A percentile compares a stretch with the other conserved stretches of the same genome.
These are phyloP conservation scores for Alternaria gansuensis DNA, from an alignment of 2,329 filamentous ascomycete species.

Conservation along the genomic window DNA sequence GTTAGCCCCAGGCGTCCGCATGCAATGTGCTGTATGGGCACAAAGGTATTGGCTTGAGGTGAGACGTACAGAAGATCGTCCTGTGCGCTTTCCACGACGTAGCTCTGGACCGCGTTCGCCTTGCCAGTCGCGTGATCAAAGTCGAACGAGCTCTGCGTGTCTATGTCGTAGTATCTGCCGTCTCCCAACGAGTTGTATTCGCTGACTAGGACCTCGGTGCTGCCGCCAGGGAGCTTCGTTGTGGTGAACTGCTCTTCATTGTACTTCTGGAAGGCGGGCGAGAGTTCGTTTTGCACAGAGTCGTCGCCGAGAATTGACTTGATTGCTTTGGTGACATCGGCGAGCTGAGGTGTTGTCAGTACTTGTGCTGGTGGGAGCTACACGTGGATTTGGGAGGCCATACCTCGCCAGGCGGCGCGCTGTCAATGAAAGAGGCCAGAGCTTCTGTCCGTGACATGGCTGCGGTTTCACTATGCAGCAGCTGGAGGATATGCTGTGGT, in stretches of 20 bases:
- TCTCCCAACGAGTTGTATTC: conserved; percentile 82
- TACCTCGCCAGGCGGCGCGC: conserved; percentile 96
- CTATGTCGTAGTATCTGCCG: conserved; percentile 88
- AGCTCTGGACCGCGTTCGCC: conserved; percentile 81
- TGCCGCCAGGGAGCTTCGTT: conserved; percentile 87
- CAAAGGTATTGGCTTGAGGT: not conserved
- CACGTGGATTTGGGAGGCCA: conserved; percentile 24
- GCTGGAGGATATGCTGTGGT: conserved; percentile 8
- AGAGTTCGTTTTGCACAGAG: conserved; percentile 73
- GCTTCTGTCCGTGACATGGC: conserved; percentile 52
- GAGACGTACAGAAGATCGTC: conserved; percentile 77
- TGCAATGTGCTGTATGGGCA: not conserved
- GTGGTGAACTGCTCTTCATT: conserved; percentile 94
- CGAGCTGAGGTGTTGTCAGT: conserved; percentile 67
- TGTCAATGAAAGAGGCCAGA: conserved; percentile 83
- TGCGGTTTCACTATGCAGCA: conserved; percentile 1
- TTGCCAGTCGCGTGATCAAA: conserved; percentile 89
- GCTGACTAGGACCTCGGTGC: conserved; percentile 82
- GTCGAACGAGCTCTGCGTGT: conserved; percentile 84
- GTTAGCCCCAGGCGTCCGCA: not conserved
- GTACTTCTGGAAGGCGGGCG: conserved; percentile 89
- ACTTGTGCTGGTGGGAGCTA: conserved; percentile 3
- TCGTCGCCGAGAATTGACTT: conserved; percentile 80
- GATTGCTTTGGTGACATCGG: conserved; percentile 91
- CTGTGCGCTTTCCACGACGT: conserved; percentile 78